Conservation (phyloP, 169 alveolate genomes). For the Hepatocystis sp. region DNA sequence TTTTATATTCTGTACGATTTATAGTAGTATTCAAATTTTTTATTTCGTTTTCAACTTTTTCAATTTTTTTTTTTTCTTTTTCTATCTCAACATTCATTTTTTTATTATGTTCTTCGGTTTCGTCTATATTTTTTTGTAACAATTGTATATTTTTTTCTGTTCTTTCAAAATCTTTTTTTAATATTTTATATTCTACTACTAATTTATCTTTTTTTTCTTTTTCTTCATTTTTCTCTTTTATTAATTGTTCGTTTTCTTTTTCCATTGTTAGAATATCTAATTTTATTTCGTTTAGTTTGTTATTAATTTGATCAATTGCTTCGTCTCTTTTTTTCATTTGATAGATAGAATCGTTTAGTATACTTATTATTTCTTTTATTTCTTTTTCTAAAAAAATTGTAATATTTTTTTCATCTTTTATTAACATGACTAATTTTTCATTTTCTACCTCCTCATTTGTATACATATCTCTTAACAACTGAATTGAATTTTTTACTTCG, state of each 20-base stretch:
- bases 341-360: constrained; percentile 20
- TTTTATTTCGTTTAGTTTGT: constrained; percentile 20
- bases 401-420: constrained; percentile 28
- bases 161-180: constrained; percentile 19
- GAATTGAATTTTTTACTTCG: constrained; percentile 15
- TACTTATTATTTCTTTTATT: constrained; percentile 14
- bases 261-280: constrained; percentile 14
- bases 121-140: constrained; percentile 1
- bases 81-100: constrained; percentile 7
- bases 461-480: constrained; percentile 16
- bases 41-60: constrained; percentile 18
- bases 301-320: constrained; percentile 50
- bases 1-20: constrained; percentile 11
- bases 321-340: constrained; percentile 63
- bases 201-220: constrained; percentile 48
- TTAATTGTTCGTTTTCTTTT: constrained; percentile 10
- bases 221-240: constrained; percentile 12
- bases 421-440: constrained; percentile 14
- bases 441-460: constrained; percentile 17
- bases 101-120: background rate
- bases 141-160: background rate
- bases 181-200: constrained; percentile 8
- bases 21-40: constrained; percentile 24
- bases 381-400: constrained; percentile 3
- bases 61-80: constrained; percentile 30